phyloP scores from a whole-genome alignment of 257 asterid genomes.

The Nicotiana benthamiana region DNA sequence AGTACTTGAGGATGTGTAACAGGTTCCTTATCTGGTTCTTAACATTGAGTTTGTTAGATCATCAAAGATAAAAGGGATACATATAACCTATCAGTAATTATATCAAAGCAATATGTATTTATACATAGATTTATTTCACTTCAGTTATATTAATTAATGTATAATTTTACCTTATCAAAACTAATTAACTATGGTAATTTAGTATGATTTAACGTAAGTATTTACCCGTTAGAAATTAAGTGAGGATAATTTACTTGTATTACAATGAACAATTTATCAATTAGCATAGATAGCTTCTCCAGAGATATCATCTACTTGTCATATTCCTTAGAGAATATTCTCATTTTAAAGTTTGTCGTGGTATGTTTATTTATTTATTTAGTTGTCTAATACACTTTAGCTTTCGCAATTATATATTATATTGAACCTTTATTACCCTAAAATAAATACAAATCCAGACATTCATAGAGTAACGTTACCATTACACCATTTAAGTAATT shows the following conservation, averaged over 20 bases:
- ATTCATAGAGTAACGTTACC: not conserved
- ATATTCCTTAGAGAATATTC: not conserved
- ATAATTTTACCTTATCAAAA: no score
- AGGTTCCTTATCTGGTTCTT: no score
- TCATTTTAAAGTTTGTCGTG: not conserved
- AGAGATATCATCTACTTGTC: not conserved
- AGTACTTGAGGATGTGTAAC: no score
- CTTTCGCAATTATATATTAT: not conserved
- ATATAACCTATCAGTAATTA: no score
- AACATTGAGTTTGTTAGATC: no score
- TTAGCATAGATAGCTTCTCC: not conserved
- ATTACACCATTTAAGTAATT: not conserved
- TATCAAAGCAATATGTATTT: no score
- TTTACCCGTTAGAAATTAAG: no score
- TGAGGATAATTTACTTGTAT: not conserved
- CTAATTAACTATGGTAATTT: not conserved
- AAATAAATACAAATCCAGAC: not conserved
- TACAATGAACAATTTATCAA: not conserved
- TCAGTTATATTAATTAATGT: no score
- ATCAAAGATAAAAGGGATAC: no score
- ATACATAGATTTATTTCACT: no score
- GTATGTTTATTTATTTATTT: not conserved
- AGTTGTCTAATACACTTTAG: not conserved
- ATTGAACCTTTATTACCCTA: not conserved
- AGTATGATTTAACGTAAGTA: no score